Evolutionary conservation across 1,139 yeast genomes (phyloP).

Genomic region (Magnusiomyces paraingens): DNA sequence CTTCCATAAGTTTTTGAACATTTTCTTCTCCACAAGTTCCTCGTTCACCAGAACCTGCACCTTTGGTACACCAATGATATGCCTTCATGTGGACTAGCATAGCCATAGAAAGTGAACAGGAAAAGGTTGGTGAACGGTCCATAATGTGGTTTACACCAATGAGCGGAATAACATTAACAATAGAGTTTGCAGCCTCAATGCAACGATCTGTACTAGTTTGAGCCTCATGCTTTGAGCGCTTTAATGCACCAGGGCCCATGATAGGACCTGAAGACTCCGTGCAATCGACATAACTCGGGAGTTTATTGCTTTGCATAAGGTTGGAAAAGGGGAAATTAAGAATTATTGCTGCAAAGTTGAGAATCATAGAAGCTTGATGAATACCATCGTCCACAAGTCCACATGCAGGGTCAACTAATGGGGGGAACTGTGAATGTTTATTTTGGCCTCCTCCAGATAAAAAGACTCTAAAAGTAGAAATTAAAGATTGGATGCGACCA

Average conservation of each 20-base stretch:
- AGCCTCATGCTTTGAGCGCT: slow-evolving; percentile 7
- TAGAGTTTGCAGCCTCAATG: slow-evolving; percentile 16
- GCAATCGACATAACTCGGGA: slow-evolving; percentile 17
- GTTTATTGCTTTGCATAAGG: slow-evolving; percentile 14
- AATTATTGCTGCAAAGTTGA: slow-evolving; percentile 16
- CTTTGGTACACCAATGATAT: slow-evolving; percentile 16
- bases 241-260: slow-evolving; percentile 6
- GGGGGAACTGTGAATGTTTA: slow-evolving; percentile 11
- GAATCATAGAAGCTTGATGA: slow-evolving; percentile 15
- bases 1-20: background rate
- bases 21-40: no score
- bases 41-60: no score
- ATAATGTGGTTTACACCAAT: slow-evolving; percentile 12
- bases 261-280: slow-evolving; percentile 15
- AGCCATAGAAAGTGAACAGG: slow-evolving; percentile 16
- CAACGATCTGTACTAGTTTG: slow-evolving; percentile 15
- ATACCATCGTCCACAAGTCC: slow-evolving; percentile 16
- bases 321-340: slow-evolving; percentile 16
- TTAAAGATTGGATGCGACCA: slow-evolving; percentile 13
- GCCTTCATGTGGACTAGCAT: slow-evolving; percentile 19
- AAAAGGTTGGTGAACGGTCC: slow-evolving; percentile 13
- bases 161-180: slow-evolving; percentile 13
- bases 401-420: slow-evolving; percentile 10
- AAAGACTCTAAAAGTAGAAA: slow-evolving; percentile 15
- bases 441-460: slow-evolving; percentile 2